phyloP scores from a whole-genome alignment of 164 flowering plant genomes.

The Warburgia ugandensis region DNA sequence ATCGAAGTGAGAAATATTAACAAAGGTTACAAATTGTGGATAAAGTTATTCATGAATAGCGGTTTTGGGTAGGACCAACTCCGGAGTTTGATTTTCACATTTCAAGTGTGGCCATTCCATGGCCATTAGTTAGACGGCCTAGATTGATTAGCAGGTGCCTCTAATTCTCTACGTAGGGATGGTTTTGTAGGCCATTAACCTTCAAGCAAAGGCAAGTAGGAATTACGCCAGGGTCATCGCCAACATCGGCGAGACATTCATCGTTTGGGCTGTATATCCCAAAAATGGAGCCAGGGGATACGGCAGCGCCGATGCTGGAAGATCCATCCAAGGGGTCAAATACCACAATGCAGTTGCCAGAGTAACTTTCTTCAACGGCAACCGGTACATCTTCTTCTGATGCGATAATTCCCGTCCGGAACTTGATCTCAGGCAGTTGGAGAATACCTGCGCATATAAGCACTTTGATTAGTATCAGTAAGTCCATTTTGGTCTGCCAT shows the following conservation, averaged over 20 bases:
- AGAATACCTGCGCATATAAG: conserved; percentile 42
- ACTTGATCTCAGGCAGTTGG: conserved; percentile 53
- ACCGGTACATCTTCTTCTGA: conserved; percentile 74
- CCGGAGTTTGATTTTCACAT: too few species aligned
- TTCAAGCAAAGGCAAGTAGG: too few species aligned
- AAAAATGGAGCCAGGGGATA: conserved; percentile 65
- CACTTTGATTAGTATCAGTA: not conserved
- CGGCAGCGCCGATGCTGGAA: conserved; percentile 58
- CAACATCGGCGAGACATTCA: conserved; percentile 51
- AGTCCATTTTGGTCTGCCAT: not conserved
- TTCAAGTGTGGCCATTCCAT: too few species aligned
- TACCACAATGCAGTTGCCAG: conserved; percentile 69
- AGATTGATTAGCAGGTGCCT: too few species aligned
- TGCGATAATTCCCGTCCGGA: conserved; percentile 63
- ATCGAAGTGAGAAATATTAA: too few species aligned
- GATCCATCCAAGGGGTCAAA: conserved; percentile 74
- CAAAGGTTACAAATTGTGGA: too few species aligned
- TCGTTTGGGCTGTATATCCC: conserved; percentile 62
- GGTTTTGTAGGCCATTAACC: too few species aligned
- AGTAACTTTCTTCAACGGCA: conserved; percentile 68
- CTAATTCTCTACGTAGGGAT: too few species aligned
- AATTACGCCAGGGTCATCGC: conserved; percentile 50
- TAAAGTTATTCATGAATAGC: too few species aligned
- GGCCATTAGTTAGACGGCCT: too few species aligned
- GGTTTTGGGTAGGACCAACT: too few species aligned